Evolutionary conservation across 768 basidiomycete genomes (phyloP), one percentile per base, ranked within the genome.

Genomic region (Leccinum fibrillosum): DNA sequence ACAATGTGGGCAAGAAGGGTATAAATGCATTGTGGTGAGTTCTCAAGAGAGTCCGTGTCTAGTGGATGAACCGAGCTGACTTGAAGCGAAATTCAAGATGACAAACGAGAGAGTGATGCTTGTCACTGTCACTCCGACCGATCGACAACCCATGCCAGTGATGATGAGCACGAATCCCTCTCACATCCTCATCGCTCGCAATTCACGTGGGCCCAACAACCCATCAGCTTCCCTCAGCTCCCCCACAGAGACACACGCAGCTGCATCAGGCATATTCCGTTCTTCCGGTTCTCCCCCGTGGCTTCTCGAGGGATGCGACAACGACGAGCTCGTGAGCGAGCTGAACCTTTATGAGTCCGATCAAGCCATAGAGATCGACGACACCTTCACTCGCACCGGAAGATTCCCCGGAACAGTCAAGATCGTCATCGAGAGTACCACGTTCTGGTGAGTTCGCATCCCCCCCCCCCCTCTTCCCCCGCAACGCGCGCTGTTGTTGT

Each of bases 181-280:
- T 8, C 90, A 92, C 69, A 89, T 92, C 62, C 88, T 94, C 68
- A 93, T 94, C 61, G 92, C 92, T 9, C 86, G 92, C 66, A 89
- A 89, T 63, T 91, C 92, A 17, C 80, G 91, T 42, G 88, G 90
- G 12, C 79, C 77, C 4, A 85, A 86, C 64, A 89, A 89, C 64
- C 86, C 88, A 3, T 87, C 89, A 6, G 90, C 91, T 1, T 80
- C 89, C 11, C 84, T 93, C 58, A 91, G 89, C 65, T 89, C 88
- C 6, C 91, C 90, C 4, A 92, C 88, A 34, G 91, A 94, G 72
- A 93, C 92, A 0, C 91, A 92, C 72, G 91, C 91, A 1, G 90
- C 92, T 1, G 91, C 91, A 1, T 80, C 90, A 30, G 91, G 91
- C 45, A 86, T 92, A 58, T 92, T 93, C 70, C 80, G 90, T 45